Evolutionary conservation across 768 basidiomycete species (phyloP).

Genomic region (Agrocybe pediades): DNA sequence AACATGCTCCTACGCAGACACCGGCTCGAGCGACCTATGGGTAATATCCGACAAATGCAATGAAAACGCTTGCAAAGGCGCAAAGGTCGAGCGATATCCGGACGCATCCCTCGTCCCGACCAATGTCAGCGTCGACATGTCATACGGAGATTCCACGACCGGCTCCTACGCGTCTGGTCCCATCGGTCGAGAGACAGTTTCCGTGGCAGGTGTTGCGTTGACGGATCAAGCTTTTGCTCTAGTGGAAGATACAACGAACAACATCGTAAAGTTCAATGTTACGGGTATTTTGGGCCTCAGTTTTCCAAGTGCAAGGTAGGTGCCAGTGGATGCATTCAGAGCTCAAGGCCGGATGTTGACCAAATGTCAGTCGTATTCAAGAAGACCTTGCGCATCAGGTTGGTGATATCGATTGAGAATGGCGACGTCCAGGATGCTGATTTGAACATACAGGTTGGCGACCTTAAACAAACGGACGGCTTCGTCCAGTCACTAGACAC

Average conservation of each 20-base stretch:
- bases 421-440: neutral
- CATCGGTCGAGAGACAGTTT: conserved; percentile 53
- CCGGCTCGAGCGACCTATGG: conserved; percentile 76
- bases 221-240: conserved; percentile 55
- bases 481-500: conserved; percentile 35
- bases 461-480: conserved; percentile 33
- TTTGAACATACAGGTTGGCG: conserved; percentile 15
- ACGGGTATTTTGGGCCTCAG: conserved; percentile 71
- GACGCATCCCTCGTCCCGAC: conserved; percentile 36
- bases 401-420: neutral
- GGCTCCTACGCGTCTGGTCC: conserved; percentile 62
- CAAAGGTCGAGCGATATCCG: conserved; percentile 43
- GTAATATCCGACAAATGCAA: conserved; percentile 54
- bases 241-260: conserved; percentile 59
- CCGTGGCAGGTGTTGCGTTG: conserved; percentile 54
- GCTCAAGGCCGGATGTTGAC: neutral
- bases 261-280: conserved; percentile 52
- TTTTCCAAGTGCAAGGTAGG: conserved; percentile 65
- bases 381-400: conserved; percentile 10
- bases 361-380: conserved; percentile 17
- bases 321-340: neutral
- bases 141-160: conserved; percentile 70
- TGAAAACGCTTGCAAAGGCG: conserved; percentile 36
- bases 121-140: conserved; percentile 37
- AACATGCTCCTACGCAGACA: conserved; percentile 42